Percentiles rank a stretch among this genome's conserved stretches.
phyloP scores from a whole-genome alignment of 768 basidiomycete genomes.

The Pleurotus djamor region DNA sequence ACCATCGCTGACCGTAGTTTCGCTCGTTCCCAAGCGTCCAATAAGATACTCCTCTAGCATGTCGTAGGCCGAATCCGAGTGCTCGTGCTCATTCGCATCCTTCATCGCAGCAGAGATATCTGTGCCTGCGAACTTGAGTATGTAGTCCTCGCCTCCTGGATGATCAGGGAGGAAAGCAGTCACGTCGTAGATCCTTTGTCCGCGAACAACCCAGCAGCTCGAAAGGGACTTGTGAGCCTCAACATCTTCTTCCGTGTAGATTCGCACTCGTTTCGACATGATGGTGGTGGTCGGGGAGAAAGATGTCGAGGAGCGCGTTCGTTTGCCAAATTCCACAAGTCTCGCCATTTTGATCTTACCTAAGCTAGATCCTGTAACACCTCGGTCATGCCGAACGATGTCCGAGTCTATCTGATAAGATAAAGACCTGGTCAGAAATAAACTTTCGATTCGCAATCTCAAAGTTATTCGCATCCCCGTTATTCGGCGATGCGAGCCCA shows the following conservation, averaged over 20 bases:
- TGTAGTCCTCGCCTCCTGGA: slow-evolving; percentile 92
- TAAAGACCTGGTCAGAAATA: too few species aligned
- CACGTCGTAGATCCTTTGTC: slow-evolving; percentile 88
- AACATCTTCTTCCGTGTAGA: slow-evolving; percentile 77
- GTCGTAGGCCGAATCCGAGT: slow-evolving; percentile 88
- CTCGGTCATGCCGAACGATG: neutral
- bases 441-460: too few species aligned
- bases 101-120: slow-evolving; percentile 83
- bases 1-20: slow-evolving; percentile 80
- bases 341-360: neutral
- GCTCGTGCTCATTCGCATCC: slow-evolving; percentile 78
- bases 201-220: slow-evolving; percentile 83
- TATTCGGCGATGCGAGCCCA: too few species aligned
- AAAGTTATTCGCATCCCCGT: too few species aligned
- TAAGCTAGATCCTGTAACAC: neutral
- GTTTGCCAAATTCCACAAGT: neutral
- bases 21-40: slow-evolving; percentile 77
- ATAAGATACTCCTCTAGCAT: slow-evolving; percentile 89
- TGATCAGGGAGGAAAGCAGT: slow-evolving; percentile 84
- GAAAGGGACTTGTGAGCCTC: slow-evolving; percentile 51
- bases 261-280: slow-evolving; percentile 71
- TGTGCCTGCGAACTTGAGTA: slow-evolving; percentile 80
- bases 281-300: slow-evolving; percentile 10
- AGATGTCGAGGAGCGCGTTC: neutral
- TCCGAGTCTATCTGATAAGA: neutral